Conservation (phyloP, 1,139 yeast genomes). For the Debaryomyces sp. region DNA sequence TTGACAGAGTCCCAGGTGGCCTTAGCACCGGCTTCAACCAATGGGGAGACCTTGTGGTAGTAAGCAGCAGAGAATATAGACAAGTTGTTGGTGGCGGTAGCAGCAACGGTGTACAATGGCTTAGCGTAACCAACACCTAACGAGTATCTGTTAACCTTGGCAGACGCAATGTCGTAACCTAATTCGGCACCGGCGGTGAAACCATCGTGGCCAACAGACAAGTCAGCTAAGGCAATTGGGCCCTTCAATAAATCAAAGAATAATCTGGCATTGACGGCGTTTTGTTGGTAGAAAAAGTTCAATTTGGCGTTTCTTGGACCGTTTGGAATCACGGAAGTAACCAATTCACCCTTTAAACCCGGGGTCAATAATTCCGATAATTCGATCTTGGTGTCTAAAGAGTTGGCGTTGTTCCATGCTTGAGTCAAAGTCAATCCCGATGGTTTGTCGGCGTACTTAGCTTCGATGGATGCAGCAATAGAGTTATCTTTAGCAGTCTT, state of each 20-base stretch:
- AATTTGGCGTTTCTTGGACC: slow-evolving; percentile 89
- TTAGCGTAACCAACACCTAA: slow-evolving; percentile 93
- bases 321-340: slow-evolving; percentile 86
- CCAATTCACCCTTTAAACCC: slow-evolving; percentile 91
- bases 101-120: slow-evolving; percentile 84
- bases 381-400: slow-evolving; percentile 91
- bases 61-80: slow-evolving; percentile 93
- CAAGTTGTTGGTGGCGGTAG: slow-evolving; percentile 88
- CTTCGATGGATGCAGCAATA: slow-evolving; percentile 87
- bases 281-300: slow-evolving; percentile 90
- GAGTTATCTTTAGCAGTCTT: slow-evolving; percentile 83
- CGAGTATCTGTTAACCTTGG: slow-evolving; percentile 92
- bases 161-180: slow-evolving; percentile 92
- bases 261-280: slow-evolving; percentile 91
- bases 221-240: slow-evolving; percentile 93
- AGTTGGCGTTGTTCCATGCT: slow-evolving; percentile 97
- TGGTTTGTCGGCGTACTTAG: slow-evolving; percentile 91
- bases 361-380: slow-evolving; percentile 90
- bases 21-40: slow-evolving; percentile 96
- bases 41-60: slow-evolving; percentile 92
- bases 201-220: slow-evolving; percentile 94
- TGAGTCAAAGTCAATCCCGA: slow-evolving; percentile 93
- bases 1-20: slow-evolving; percentile 89
- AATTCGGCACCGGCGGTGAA: slow-evolving; percentile 97
- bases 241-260: slow-evolving; percentile 95